Conservation (phyloP, 345 rosid species). For the Moricandia arvensis region DNA sequence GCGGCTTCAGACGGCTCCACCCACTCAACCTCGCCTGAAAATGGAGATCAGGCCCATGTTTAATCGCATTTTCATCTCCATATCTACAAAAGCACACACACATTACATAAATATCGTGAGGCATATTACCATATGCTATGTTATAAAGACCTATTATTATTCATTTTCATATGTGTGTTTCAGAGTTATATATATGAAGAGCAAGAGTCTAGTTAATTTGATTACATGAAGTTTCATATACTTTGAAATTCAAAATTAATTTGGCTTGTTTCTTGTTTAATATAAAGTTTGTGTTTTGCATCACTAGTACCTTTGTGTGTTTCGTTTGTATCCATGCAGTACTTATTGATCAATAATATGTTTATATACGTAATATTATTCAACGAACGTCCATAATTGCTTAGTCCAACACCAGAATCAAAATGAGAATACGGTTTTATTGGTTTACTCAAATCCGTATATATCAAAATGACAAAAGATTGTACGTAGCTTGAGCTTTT, state of each 20-base stretch:
- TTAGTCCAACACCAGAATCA: neutral
- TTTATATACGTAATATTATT: neutral
- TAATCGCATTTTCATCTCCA: slow-evolving; percentile 17
- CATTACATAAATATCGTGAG: neutral
- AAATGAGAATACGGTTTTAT: neutral
- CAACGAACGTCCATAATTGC: neutral
- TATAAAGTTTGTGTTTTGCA: neutral
- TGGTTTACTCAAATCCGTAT: neutral
- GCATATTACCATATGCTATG: neutral
- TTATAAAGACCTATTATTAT: no score
- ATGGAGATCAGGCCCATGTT: slow-evolving; percentile 53
- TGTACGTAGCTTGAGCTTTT: neutral
- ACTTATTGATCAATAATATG: neutral
- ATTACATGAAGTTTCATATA: neutral
- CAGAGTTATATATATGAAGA: neutral
- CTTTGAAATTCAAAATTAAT: neutral
- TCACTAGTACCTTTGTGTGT: neutral
- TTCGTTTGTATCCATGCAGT: neutral
- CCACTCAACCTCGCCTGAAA: slow-evolving; percentile 45
- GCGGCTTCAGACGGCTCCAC: slow-evolving; percentile 25
- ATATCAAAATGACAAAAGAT: neutral
- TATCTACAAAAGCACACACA: neutral
- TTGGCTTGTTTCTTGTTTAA: neutral
- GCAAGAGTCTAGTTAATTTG: neutral
- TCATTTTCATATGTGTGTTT: neutral